Conservation (phyloP, 2,329 filamentous ascomycete genomes). For the Colletotrichum lindemuthianum region DNA sequence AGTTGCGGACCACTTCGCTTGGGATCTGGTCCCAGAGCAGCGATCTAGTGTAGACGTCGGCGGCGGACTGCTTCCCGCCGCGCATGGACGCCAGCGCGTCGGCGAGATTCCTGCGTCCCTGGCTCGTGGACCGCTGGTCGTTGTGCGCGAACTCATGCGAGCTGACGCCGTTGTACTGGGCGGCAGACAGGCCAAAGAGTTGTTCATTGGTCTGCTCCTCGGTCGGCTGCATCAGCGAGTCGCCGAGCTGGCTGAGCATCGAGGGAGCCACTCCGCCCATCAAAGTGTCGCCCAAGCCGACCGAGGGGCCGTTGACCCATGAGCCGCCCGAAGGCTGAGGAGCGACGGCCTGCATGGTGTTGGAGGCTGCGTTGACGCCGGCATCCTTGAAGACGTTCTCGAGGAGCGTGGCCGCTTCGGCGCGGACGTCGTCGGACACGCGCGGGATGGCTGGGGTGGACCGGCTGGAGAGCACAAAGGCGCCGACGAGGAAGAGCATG, state of each 20-base stretch:
- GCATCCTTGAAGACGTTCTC: constrained; percentile 86
- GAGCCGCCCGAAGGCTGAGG: constrained; percentile 63
- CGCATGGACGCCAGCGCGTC: constrained; percentile 86
- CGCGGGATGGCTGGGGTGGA: constrained; percentile 77
- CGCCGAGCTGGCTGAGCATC: constrained; percentile 73
- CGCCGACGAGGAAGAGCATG: constrained; percentile 96
- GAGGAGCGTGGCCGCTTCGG: constrained; percentile 79
- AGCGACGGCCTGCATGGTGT: constrained; percentile 56
- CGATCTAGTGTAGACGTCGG: constrained; percentile 92
- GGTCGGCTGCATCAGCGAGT: constrained; percentile 77
- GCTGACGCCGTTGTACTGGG: constrained; percentile 88
- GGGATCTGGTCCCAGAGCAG: constrained; percentile 96
- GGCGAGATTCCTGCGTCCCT: constrained; percentile 78
- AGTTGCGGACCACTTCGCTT: constrained; percentile 88
- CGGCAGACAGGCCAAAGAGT: constrained; percentile 84
- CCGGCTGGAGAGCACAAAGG: constrained; percentile 91
- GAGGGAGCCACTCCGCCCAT: constrained; percentile 65
- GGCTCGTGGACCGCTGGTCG: constrained; percentile 63
- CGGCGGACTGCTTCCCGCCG: constrained; percentile 76
- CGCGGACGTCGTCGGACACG: constrained; percentile 83
- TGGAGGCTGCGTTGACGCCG: constrained; percentile 63
- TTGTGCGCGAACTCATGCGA: constrained; percentile 77
- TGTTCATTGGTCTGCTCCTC: constrained; percentile 90
- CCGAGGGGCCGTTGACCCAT: constrained; percentile 55
- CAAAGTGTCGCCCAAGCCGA: constrained; percentile 53